Evolutionary conservation across 2,329 filamentous ascomycete genomes (phyloP).

Genomic region (Neonectria sp.): DNA sequence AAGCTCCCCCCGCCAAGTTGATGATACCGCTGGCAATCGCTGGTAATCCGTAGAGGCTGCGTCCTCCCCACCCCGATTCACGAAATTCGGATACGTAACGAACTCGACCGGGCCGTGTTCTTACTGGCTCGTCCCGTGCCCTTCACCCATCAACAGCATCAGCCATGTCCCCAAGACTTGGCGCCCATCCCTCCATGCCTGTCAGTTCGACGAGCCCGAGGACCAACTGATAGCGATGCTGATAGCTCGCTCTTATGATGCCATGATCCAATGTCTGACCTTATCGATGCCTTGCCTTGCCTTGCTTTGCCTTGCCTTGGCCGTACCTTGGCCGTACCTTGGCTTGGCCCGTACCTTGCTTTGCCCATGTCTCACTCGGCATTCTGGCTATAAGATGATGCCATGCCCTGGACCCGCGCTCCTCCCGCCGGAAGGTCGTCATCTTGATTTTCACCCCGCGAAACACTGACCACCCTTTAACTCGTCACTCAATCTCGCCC

Average conservation of each 20-base stretch:
- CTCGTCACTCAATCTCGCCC: not conserved
- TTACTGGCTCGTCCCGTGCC: conserved; percentile 41
- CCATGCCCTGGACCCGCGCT: conserved; percentile 38
- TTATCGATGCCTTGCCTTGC: conserved; percentile 30
- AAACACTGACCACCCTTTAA: conserved; percentile 8
- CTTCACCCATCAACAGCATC: conserved; percentile 29
- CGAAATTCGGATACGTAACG: conserved; percentile 58
- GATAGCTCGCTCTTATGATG: conserved; percentile 21
- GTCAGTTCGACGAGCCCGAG: conserved; percentile 24
- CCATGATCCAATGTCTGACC: conserved; percentile 30
- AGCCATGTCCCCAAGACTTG: conserved; percentile 30
- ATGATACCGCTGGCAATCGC: conserved; percentile 11
- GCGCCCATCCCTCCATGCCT: conserved; percentile 29
- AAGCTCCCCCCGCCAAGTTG: conserved; percentile 26
- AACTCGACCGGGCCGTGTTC: conserved; percentile 33
- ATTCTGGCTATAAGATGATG: conserved; percentile 45
- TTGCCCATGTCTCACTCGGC: not conserved
- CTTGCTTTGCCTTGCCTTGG: not conserved
- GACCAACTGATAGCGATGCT: conserved; percentile 30
- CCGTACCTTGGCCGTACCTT: not conserved
- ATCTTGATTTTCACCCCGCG: conserved; percentile 18
- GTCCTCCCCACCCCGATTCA: conserved; percentile 37
- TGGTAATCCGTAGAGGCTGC: not conserved
- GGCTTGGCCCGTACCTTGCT: not conserved
- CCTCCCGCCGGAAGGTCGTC: conserved; percentile 33